Conservation (phyloP, 2,329 filamentous ascomycete species). For the Pyricularia grisea region DNA sequence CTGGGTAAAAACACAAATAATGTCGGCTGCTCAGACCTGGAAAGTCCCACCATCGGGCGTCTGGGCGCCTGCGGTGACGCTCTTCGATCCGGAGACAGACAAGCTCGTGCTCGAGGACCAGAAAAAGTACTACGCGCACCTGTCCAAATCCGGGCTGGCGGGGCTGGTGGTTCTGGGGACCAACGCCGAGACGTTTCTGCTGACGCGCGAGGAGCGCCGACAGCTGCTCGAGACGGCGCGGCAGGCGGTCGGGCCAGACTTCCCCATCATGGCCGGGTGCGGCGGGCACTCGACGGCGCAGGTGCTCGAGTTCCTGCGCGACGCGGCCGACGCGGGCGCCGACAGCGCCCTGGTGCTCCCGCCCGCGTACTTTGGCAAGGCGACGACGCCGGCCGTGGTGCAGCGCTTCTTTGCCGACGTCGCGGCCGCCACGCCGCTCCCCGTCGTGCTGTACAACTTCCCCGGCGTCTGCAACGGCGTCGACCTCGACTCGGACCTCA, state of each 20-base stretch:
- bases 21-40: neutral
- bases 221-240: conserved; percentile 47
- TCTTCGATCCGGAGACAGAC: conserved; percentile 21
- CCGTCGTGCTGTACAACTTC: conserved; percentile 60
- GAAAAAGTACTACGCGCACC: conserved; percentile 19
- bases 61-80: conserved; percentile 23
- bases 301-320: conserved; percentile 47
- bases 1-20: neutral
- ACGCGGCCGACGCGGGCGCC: conserved; percentile 50
- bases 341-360: conserved; percentile 54
- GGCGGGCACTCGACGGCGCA: conserved; percentile 56
- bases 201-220: conserved; percentile 21
- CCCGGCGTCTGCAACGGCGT: conserved; percentile 59
- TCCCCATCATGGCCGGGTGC: conserved; percentile 54
- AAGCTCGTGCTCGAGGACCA: conserved; percentile 18
- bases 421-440: conserved; percentile 39
- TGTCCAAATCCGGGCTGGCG: conserved; percentile 17
- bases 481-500: conserved; percentile 56
- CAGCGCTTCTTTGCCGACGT: conserved; percentile 51
- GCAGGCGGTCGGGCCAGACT: conserved; percentile 38
- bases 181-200: conserved; percentile 23
- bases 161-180: conserved; percentile 23
- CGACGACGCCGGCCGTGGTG: conserved; percentile 46
- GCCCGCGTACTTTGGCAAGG: conserved; percentile 56
- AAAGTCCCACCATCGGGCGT: conserved; percentile 18